Conservation (phyloP, 2,329 filamentous ascomycete species). For the Penicillium sp. region DNA sequence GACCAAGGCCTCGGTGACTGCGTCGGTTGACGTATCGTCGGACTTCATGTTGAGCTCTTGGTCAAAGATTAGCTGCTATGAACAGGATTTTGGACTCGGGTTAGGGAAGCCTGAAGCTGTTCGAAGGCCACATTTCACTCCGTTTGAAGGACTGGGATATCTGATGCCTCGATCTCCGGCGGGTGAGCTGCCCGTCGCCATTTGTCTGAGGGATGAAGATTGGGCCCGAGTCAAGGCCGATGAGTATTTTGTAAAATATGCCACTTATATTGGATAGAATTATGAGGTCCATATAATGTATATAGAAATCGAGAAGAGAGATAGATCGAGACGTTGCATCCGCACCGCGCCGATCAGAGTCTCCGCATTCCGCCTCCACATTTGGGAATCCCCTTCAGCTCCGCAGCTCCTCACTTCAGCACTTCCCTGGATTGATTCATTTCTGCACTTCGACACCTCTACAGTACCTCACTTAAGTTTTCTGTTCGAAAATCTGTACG, state of each 20-base stretch:
- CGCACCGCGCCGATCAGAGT: conserved; percentile 1
- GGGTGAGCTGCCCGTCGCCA: conserved; percentile 47
- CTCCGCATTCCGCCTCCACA: conserved; percentile 24
- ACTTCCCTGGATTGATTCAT: neutral
- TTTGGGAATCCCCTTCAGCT: conserved; percentile 11
- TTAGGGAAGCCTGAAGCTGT: conserved; percentile 52
- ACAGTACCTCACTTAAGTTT: neutral
- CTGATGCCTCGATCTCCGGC: conserved; percentile 49
- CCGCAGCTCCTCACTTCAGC: neutral
- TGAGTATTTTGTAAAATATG: conserved; percentile 45
- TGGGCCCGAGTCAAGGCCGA: conserved; percentile 48
- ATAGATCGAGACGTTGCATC: neutral
- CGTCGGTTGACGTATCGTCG: conserved; percentile 35
- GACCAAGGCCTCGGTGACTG: conserved; percentile 24
- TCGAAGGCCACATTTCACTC: conserved; percentile 49
- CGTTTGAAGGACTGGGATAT: conserved; percentile 53
- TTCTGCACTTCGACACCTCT: neutral
- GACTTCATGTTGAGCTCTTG: conserved; percentile 59
- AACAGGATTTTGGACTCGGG: conserved; percentile 48
- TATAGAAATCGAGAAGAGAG: neutral
- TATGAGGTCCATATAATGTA: neutral
- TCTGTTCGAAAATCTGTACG: neutral
- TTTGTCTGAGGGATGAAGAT: conserved; percentile 53
- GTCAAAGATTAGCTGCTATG: conserved; percentile 50
- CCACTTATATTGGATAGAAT: conserved; percentile 32